Evolutionary conservation across 1,284 basidiomycete species (phyloP).

Genomic region (Phellopilus nigrolimitatus): DNA sequence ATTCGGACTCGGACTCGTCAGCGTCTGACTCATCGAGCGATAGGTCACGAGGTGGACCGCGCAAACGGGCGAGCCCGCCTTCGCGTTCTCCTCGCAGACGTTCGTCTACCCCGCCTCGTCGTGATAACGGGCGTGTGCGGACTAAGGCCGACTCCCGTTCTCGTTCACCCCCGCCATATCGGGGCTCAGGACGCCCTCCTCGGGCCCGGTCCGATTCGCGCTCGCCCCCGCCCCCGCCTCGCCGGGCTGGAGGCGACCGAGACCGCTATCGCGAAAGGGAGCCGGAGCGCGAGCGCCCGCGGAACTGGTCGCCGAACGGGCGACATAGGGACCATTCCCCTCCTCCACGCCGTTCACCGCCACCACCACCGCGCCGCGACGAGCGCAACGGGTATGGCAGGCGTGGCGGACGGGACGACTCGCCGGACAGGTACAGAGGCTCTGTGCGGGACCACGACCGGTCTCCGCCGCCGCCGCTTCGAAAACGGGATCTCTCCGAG

Average conservation of each 20-base stretch:
- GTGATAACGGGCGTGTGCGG: constrained; percentile 2
- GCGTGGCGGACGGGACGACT: constrained; percentile 18
- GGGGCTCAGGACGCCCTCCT: constrained; percentile 29
- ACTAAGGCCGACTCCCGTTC: constrained; percentile 3
- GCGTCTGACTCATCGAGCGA: constrained; percentile 26
- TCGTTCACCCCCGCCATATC: constrained; percentile 18
- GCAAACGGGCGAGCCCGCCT: constrained; percentile 7
- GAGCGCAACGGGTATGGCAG: constrained; percentile 5
- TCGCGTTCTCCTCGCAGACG: constrained; percentile 13
- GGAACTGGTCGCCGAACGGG: constrained; percentile 27
- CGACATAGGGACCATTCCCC: constrained; percentile 30
- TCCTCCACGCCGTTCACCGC: constrained; percentile 26
- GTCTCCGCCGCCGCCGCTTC: neutral
- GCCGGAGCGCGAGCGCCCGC: constrained; percentile 1
- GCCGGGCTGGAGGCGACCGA: constrained; percentile 21
- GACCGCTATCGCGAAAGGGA: constrained; percentile 14
- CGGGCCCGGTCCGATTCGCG: constrained; percentile 14
- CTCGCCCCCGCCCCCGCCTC: constrained; percentile 22
- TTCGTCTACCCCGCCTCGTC: constrained; percentile 7
- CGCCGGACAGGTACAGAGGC: constrained; percentile 10
- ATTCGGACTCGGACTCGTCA: constrained; percentile 29
- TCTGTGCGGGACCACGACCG: neutral
- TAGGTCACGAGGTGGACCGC: constrained; percentile 4
- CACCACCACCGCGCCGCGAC: constrained; percentile 30
- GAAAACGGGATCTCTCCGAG: neutral